These are phyloP conservation scores for Senna tora DNA, from an alignment of 306 rosid species.

Conservation along the genomic window DNA sequence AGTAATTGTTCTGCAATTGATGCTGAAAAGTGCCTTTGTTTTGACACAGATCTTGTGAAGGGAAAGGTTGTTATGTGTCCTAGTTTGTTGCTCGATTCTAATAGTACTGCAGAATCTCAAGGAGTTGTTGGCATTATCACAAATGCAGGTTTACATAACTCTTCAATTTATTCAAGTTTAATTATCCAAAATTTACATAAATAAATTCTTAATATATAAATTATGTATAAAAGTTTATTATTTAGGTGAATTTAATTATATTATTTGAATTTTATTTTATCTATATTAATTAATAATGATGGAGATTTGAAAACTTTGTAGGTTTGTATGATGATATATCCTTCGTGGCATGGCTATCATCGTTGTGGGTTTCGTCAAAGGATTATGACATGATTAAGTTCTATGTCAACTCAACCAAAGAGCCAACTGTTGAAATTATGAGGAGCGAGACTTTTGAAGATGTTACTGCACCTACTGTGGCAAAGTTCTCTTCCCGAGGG, in stretches of 20 bases:
- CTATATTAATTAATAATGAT: too few species aligned
- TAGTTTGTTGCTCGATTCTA: too few species aligned
- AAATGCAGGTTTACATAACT: neutral
- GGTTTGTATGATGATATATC: too few species aligned
- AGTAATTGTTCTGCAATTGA: neutral
- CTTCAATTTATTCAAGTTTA: too few species aligned
- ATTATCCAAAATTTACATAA: too few species aligned
- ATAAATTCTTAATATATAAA: too few species aligned
- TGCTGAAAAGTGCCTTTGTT: neutral
- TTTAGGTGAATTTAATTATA: too few species aligned
- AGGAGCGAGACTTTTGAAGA: constrained; percentile 1
- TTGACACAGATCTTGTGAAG: constrained; percentile 24
- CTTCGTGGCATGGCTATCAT: constrained; percentile 7
- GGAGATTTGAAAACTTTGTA: too few species aligned
- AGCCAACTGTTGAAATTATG: constrained; percentile 13
- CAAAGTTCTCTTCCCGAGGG: constrained; percentile 45
- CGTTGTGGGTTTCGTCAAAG: neutral
- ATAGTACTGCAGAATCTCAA: neutral
- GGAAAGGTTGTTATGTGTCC: constrained; percentile 49
- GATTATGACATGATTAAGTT: neutral
- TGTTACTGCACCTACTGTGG: constrained; percentile 29
- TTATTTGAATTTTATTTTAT: too few species aligned
- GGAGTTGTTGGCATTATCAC: constrained; percentile 34
- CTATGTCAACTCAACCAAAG: neutral
- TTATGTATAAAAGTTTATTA: too few species aligned